phyloP scores from a whole-genome alignment of 2,329 filamentous ascomycete genomes.

The Trichoderma koningii region DNA sequence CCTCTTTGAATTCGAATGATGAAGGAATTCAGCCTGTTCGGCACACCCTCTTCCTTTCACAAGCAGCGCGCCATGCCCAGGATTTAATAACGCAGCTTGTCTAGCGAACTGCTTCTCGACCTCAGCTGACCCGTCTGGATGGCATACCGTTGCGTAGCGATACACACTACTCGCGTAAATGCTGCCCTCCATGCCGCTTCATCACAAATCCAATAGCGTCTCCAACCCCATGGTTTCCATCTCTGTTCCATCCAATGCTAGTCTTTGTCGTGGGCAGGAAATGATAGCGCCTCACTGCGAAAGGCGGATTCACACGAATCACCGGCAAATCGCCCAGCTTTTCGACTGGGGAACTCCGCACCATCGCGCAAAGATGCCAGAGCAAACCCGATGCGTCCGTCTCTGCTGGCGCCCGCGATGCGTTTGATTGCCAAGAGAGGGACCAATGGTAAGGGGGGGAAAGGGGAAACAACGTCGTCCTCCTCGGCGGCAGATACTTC shows the following conservation, averaged over 20 bases:
- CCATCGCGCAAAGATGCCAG: background rate
- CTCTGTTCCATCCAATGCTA: background rate
- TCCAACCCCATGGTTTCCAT: background rate
- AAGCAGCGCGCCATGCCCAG: background rate
- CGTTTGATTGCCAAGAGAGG: background rate
- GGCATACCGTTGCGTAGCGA: background rate
- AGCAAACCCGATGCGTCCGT: background rate
- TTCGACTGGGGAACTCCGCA: background rate
- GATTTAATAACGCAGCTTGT: background rate
- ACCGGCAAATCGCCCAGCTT: background rate
- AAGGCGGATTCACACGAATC: background rate
- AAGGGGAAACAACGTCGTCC: slow-evolving; percentile 9
- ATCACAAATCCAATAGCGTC: slow-evolving; percentile 19
- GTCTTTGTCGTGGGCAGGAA: background rate
- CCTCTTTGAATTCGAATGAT: background rate
- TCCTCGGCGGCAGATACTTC: slow-evolving; percentile 30
- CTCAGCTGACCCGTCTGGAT: slow-evolving; percentile 3
- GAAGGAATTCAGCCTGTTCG: slow-evolving; percentile 19
- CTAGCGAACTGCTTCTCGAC: slow-evolving; percentile 1
- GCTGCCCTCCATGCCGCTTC: background rate
- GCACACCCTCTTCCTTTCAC: slow-evolving; percentile 16
- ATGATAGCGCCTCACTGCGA: slow-evolving; percentile 3
- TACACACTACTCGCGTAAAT: background rate
- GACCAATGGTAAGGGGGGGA: background rate
- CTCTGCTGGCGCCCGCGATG: slow-evolving; percentile 14